phyloP scores from a whole-genome alignment of 2,329 filamentous ascomycete species.

The Aspergillus ibericus region DNA sequence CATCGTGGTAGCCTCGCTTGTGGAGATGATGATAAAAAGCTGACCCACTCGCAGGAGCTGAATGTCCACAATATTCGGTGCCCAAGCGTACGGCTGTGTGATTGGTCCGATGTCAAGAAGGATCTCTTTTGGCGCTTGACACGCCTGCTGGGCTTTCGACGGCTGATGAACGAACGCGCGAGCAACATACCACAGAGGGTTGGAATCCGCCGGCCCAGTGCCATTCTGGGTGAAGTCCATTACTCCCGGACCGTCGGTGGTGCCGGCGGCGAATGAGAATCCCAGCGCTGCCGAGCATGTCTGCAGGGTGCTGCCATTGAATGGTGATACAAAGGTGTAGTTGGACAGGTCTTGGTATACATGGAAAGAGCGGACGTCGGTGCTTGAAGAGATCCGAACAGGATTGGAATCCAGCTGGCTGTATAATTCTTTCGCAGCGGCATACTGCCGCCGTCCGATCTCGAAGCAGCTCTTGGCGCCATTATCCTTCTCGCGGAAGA shows the following conservation, averaged over 20 bases:
- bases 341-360: slow-evolving; percentile 79
- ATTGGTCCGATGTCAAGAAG: slow-evolving; percentile 85
- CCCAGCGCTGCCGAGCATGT: slow-evolving; percentile 88
- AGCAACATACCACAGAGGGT: slow-evolving; percentile 78
- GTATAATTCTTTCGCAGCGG: slow-evolving; percentile 53
- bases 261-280: slow-evolving; percentile 90
- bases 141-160: slow-evolving; percentile 66
- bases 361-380: slow-evolving; percentile 77
- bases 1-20: slow-evolving; percentile 92
- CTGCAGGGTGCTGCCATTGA: slow-evolving; percentile 61
- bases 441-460: slow-evolving; percentile 49
- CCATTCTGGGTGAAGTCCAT: slow-evolving; percentile 94
- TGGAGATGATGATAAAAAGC: slow-evolving; percentile 77
- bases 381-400: slow-evolving; percentile 54
- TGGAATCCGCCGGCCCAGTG: slow-evolving; percentile 67
- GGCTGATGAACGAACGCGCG: slow-evolving; percentile 71
- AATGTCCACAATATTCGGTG: slow-evolving; percentile 86
- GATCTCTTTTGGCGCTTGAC: slow-evolving; percentile 80
- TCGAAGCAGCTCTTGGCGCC: slow-evolving; percentile 53
- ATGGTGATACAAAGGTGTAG: slow-evolving; percentile 69
- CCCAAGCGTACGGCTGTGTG: slow-evolving; percentile 77
- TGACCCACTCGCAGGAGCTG: slow-evolving; percentile 83
- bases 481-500: slow-evolving; percentile 45
- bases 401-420: slow-evolving; percentile 50
- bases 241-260: slow-evolving; percentile 83